Base-by-base conservation (phyloP, 164 flowering plant genomes). In the Vitis amurensis region DNA sequence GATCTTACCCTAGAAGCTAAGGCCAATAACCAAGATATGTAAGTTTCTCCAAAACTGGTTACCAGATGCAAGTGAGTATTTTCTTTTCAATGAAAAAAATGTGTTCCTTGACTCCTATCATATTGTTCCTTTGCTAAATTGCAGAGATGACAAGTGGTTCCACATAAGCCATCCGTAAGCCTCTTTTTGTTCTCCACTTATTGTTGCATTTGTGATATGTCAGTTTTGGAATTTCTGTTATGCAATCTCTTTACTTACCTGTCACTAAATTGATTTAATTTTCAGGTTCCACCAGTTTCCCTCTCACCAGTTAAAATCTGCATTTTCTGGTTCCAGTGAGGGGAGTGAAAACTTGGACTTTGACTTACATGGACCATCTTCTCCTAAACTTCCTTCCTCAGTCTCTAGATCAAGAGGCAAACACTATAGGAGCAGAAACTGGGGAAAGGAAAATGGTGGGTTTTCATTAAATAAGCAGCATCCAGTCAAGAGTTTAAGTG, bases 381-480 rank as follows among this genome's bases (percentile, higher is more conserved):
- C 88, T 55, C 88, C 92, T n/a, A 76, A 80, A 56, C 83, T 89
- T 72, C 91, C 90, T 14, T 37, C 80, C 12, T 90, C 97, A 7
- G 92, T 92, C 50, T 92, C 94, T 12, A 82, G 69, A 69, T 84
- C 93, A 31, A 86, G 94, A 77, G 94, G 97, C 23, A 88, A 87
- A 64, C 66, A 85, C 65, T 87, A 80, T 69, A 76, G 15, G 65
- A 80, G 78, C 69, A 81, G 68, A 74, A 79, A 79, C 48, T 77
- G 82, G 87, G 76, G 50, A 69, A 71, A 44, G 53, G 76, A 31
- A 10, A 63, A 55, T 50, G 27, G 44, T 16, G 72, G 64, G 57
- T 47, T 61, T 57, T 49, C 66, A 30, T 29, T 73, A 3, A 63
- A 73, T 68, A 79, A 84, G 71, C 62, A 58, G 57, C 83, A 84